Base-by-base conservation (phyloP, 2,329 filamentous ascomycete species). In the Diaporthe velutina region DNA sequence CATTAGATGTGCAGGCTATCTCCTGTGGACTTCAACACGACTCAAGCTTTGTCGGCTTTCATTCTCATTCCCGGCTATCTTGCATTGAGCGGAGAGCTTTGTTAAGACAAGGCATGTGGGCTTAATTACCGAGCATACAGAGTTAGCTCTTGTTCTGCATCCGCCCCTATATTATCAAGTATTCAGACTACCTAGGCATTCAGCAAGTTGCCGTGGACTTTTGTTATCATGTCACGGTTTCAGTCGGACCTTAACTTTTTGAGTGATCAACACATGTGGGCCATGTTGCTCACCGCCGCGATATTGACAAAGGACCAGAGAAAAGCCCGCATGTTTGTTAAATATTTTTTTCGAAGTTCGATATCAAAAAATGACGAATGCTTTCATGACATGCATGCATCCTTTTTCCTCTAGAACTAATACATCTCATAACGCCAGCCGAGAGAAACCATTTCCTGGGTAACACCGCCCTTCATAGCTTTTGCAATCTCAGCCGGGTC, bases 361-460 rank as follows among this genome's bases (percentile, higher is more conserved):
- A 30, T n/a, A 35, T 25, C 4, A 28, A 12, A 28, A 17, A 7
- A 28, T 61, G 22, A 3, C n/a, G 58, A 35, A 38, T 25, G 25
- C 45, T 50, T 10, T n/a, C 38, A 12, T 50, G 25, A 52, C 45
- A 50, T 25, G 7, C 45, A 35, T 25, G 7, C 7, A 17, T 38
- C 10, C 19, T 5, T 13, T 28, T 12, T 19, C 1, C 19, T 3
- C 22, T 12, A 35, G 12, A 25, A 52, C 22, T 67, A 85, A 72
- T 82, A 86, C 84, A 86, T 86, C 75, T 86, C 85, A 71, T 86
- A 86, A 7, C 84, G 82, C 85, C 84, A 86, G 45, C 79, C 80
- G 13, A 86, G 76, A 33, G 82, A 80, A 12, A 86, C 80, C 85
- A 85, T 85, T 76, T 86, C 84, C 66, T 84, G 81, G 0, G 85